Evolutionary conservation across 1,139 yeast species (phyloP), one percentile per base, ranked within the genome.

Genomic region (Wickerhamiella pararugosa): DNA sequence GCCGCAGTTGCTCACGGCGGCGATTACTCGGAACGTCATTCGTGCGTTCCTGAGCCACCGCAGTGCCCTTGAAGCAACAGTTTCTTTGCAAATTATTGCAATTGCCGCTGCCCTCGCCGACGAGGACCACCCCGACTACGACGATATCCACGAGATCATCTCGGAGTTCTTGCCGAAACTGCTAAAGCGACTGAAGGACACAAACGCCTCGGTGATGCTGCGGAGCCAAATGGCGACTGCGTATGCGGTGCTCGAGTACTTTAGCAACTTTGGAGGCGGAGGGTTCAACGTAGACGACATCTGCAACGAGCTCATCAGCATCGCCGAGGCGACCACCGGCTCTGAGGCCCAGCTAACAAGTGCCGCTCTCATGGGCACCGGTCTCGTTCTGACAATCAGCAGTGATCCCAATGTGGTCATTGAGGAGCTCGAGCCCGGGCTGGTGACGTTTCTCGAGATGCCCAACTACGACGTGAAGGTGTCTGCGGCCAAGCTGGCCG

Each of bases 401-500:
- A 46, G 50, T 5, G 52, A 45, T 31, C 51, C 59, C 8, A 55
- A 58, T 45, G 35, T 45, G 7, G 48, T 53, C 31, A 50, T 60
- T 34, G 59, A 55, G 11, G 61, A 59, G 30, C 46, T 51, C 37
- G 45, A 57, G 34, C 55, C 56, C 6, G 45, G 52, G 10, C 43
- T 59, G 28, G 53, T 51, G 29, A 62, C 56, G 26, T 50, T 59
- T 37, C 48, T 61, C 30, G 55, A 51, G 10, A 47, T 47, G 5
- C 30, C 42, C 8, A 31, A 39, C 11, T 41, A 37, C 10, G 56
- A 55, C 7, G 50, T 61, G 6, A 49, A 53, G 32, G 49, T 56
- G n/a, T 73, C 86, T 31, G 71, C 76, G 7, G 78, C 76, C 30
- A 64, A 79, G 55, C 63, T 76, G 5, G 63, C 76, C 47, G 90